These are phyloP conservation scores for Ganoderma lingzhi DNA, from an alignment of 1,284 basidiomycete genomes.

Conservation along the genomic window DNA sequence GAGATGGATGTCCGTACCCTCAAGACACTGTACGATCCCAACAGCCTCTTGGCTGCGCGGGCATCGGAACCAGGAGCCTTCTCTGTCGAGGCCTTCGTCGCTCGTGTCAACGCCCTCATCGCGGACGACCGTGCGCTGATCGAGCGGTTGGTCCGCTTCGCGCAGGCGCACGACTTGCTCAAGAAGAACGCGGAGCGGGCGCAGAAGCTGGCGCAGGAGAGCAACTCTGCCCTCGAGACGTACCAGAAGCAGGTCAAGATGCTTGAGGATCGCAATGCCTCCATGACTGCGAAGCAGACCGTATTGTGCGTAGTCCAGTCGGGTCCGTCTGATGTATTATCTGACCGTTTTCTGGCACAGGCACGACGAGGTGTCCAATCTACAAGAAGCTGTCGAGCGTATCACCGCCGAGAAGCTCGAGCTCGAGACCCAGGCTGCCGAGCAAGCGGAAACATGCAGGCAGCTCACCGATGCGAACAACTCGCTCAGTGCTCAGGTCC, in stretches of 20 bases:
- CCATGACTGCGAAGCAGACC: constrained; percentile 57
- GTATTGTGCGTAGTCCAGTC: constrained; percentile 56
- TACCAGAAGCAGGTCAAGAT: constrained; percentile 87
- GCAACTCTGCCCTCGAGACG: constrained; percentile 78
- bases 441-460: constrained; percentile 74
- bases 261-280: constrained; percentile 77
- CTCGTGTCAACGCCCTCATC: constrained; percentile 81
- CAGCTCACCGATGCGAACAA: constrained; percentile 83
- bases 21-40: constrained; percentile 72
- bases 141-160: constrained; percentile 83
- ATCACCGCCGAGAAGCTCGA: constrained; percentile 69
- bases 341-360: constrained; percentile 45
- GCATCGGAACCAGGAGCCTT: constrained; percentile 48
- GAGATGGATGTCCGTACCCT: constrained; percentile 83
- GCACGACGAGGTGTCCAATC: constrained; percentile 71
- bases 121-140: constrained; percentile 84
- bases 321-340: neutral
- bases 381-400: constrained; percentile 70
- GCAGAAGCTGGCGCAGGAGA: constrained; percentile 87
- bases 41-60: constrained; percentile 44
- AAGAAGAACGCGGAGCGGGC: constrained; percentile 92
- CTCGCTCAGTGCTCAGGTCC: constrained; percentile 72
- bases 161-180: constrained; percentile 85
- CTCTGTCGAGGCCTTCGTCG: constrained; percentile 75
- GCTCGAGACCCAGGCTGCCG: constrained; percentile 72